phyloP scores from a whole-genome alignment of 192 early-diverging fungal genomes.

The Umbelopsis isabellina region DNA sequence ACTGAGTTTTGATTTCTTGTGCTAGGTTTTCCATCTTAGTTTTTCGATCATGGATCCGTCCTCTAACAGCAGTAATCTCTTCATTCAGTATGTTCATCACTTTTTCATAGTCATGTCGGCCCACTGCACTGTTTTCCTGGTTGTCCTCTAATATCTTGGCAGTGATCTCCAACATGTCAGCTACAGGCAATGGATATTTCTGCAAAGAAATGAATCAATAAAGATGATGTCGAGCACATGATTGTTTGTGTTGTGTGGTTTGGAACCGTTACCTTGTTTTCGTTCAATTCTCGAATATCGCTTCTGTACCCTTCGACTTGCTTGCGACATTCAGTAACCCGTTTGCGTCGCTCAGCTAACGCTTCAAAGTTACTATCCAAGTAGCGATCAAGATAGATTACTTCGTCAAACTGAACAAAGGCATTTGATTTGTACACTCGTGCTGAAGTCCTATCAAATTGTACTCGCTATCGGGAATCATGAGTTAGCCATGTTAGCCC shows the following conservation, averaged over 20 bases:
- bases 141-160: constrained; percentile 27
- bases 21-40: constrained; percentile 25
- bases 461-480: constrained; percentile 51
- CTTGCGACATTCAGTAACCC: constrained; percentile 34
- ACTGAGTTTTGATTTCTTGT: constrained; percentile 37
- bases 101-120: not conserved
- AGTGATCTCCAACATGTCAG: constrained; percentile 39
- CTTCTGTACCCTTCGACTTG: constrained; percentile 35
- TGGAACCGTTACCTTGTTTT: constrained; percentile 8
- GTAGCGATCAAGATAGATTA: constrained; percentile 65
- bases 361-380: constrained; percentile 41
- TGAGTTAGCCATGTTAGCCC: not conserved
- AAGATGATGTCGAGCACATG: not conserved
- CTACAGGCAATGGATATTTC: constrained; percentile 29
- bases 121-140: not conserved
- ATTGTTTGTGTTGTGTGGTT: not conserved
- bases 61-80: constrained; percentile 16
- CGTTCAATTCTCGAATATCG: constrained; percentile 32
- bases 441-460: constrained; percentile 61
- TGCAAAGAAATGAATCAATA: not conserved
- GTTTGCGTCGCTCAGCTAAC: constrained; percentile 24
- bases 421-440: constrained; percentile 72
- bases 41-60: not conserved
- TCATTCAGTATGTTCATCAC: constrained; percentile 20
- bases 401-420: constrained; percentile 61